These are phyloP conservation scores for Solanum ossicruentum DNA, from an alignment of 257 asterid genomes.

Conservation along the genomic window DNA sequence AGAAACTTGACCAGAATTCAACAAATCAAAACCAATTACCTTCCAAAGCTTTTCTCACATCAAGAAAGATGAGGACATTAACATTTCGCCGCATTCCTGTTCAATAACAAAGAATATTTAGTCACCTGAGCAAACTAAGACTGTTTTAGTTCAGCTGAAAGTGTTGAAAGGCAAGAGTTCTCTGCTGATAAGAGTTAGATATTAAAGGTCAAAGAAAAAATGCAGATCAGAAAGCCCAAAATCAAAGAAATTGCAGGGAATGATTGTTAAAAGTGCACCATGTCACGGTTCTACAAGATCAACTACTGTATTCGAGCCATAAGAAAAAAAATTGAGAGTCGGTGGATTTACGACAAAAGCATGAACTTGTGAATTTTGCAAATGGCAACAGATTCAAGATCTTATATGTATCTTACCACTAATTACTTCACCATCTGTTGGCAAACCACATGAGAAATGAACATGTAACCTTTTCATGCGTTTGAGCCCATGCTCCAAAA, in stretches of 20 bases:
- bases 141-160: neutral
- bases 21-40: slow-evolving; percentile 28
- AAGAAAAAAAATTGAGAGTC: neutral
- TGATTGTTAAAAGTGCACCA: neutral
- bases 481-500: slow-evolving; percentile 68
- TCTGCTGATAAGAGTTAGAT: neutral
- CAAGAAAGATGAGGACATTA: slow-evolving; percentile 60
- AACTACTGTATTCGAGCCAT: neutral
- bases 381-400: neutral
- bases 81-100: slow-evolving; percentile 84
- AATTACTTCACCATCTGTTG: slow-evolving; percentile 69
- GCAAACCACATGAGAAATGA: slow-evolving; percentile 93
- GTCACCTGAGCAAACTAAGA: neutral
- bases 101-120: neutral
- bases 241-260: neutral
- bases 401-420: slow-evolving; percentile 48
- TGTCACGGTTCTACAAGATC: neutral
- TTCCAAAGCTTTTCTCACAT: slow-evolving; percentile 74
- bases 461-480: slow-evolving; percentile 88
- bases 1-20: neutral
- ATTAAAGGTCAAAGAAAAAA: neutral
- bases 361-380: neutral
- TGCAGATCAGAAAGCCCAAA: neutral
- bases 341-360: neutral
- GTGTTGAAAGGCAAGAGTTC: neutral